Evolutionary conservation across 2,329 filamentous ascomycete species (phyloP), one percentile per base, ranked within the genome.

Genomic region (Cladophialophora chaetospira): DNA sequence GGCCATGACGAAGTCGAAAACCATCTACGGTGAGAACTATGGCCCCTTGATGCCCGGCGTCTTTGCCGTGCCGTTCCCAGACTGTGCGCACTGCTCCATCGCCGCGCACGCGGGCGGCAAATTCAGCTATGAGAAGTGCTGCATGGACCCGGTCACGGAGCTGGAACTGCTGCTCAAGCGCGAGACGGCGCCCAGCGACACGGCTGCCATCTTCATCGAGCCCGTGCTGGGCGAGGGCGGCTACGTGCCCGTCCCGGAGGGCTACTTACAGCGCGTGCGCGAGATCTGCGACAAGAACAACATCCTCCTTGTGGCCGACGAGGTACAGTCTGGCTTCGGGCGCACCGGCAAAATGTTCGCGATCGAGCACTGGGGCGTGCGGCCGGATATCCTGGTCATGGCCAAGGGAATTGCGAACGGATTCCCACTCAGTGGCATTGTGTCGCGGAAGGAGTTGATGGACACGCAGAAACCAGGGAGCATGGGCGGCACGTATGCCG

Each of bases 311-410:
- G 72, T 77, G 3, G 63, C 64, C 10, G 75, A 77, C 53, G 75
- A 77, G 54, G 75, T 77, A 1, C 75, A 77, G 51, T 73, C 66
- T 26, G 75, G 75, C 6, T 75, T 73, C 61, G 75, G 74, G 2
- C 69, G 75, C 26, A 77, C 75, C 1, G 75, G 75, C 17, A 71
- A 72, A 38, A 74, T 76, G 70, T 77, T 75, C 55, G 74, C 73
- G 4, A 64, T 75, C 10, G 72, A 77, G 58, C 72, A 77, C 55
- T 75, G 68, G 55, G 69, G 68, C 21, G 73, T 77, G 15, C 66
- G 72, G 15, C 75, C 75, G 2, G 75, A 77, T 45, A 73, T 77
- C 25, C 60, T 77, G 38, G 65, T 76, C 56, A 75, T 77, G 65
- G 72, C 63, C 38, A 67, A 69, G 53, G 67, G 67, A 9, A 69